Evolutionary conservation across 2,329 filamentous ascomycete genomes (phyloP).

Genomic region (Paracorniculantispora psalliotae): DNA sequence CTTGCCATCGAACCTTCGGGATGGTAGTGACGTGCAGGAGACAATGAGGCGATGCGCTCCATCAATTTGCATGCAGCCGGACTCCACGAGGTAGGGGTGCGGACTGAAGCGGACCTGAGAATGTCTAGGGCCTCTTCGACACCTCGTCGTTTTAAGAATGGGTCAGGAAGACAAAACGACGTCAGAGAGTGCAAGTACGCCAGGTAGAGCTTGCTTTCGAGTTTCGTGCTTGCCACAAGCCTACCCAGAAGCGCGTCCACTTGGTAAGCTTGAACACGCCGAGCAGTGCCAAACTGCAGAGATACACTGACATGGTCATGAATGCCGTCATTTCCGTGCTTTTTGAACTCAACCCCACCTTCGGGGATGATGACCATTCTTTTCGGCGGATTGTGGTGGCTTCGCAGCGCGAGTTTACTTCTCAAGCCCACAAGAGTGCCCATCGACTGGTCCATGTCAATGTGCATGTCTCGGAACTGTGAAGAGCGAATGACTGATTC

Average conservation of each 20-base stretch:
- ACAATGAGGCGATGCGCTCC: neutral
- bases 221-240: conserved; percentile 42
- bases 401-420: conserved; percentile 43
- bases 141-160: conserved; percentile 42
- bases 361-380: neutral
- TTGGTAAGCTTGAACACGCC: conserved; percentile 34
- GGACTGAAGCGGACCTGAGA: conserved; percentile 41
- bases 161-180: conserved; percentile 43
- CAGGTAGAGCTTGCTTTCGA: conserved; percentile 46
- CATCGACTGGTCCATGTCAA: conserved; percentile 43
- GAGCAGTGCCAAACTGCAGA: neutral
- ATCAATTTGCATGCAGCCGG: neutral
- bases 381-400: neutral
- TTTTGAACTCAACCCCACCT: neutral
- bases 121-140: conserved; percentile 46
- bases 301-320: neutral
- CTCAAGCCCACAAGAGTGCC: conserved; percentile 44
- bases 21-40: neutral
- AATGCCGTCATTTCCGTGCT: neutral
- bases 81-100: neutral
- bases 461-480: conserved; percentile 44
- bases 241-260: conserved; percentile 44
- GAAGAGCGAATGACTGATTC: conserved; percentile 34
- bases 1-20: conserved; percentile 28
- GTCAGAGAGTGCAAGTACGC: conserved; percentile 49